Conservation (phyloP, 2,329 filamentous ascomycete genomes). For the Chalara sp. region DNA sequence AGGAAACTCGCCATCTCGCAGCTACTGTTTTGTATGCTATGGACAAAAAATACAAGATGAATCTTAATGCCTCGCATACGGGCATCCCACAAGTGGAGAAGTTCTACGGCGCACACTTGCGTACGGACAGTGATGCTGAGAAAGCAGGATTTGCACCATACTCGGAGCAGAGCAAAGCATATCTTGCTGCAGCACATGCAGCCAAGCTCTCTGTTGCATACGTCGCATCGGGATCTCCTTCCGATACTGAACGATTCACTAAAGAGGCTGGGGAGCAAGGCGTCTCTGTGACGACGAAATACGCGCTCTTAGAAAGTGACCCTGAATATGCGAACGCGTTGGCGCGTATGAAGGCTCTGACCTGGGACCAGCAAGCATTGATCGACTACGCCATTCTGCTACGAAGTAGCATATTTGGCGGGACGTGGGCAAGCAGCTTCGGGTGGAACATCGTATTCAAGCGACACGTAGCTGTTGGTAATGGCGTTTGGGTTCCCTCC, state of each 20-base stretch:
- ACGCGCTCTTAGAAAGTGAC: neutral
- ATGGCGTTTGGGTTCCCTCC: conserved; percentile 3
- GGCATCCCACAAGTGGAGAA: conserved; percentile 18
- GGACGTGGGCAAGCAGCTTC: neutral
- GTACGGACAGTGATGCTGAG: conserved; percentile 29
- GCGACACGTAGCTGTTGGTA: conserved; percentile 2
- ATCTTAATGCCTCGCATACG: conserved; percentile 17
- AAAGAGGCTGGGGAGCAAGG: neutral
- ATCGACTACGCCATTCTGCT: conserved; percentile 1
- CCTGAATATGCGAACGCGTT: neutral
- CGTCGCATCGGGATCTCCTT: neutral
- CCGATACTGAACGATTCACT: neutral
- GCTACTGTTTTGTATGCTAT: conserved; percentile 24
- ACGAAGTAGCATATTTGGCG: conserved; percentile 2
- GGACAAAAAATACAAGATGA: conserved; percentile 18
- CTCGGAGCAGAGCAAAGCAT: neutral
- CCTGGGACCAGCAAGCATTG: neutral
- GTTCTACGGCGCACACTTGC: conserved; percentile 33
- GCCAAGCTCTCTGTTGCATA: neutral
- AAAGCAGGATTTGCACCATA: conserved; percentile 1
- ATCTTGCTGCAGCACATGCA: neutral
- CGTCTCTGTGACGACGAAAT: neutral
- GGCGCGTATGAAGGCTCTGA: neutral
- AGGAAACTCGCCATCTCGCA: conserved; percentile 20
- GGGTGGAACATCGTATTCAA: conserved; percentile 2